These are phyloP conservation scores for Cryphonectria japonica DNA, from an alignment of 2,329 filamentous ascomycete genomes.

Conservation along the genomic window DNA sequence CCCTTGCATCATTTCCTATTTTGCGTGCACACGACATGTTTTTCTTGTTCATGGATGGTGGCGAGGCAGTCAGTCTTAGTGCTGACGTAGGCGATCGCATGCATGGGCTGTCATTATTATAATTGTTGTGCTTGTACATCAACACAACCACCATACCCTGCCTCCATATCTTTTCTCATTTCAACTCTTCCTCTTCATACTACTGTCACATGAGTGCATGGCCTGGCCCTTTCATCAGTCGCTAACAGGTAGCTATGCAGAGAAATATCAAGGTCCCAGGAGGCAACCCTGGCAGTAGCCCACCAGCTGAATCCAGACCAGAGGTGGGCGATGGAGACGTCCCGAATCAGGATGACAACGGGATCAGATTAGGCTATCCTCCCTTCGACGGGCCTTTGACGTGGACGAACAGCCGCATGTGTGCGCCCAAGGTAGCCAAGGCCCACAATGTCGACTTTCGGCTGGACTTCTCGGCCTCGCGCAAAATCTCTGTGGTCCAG, in stretches of 20 bases:
- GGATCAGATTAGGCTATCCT: conserved; percentile 35
- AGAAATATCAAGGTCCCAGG: conserved; percentile 18
- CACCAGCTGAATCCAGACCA: conserved; percentile 13
- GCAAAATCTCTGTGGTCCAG: conserved; percentile 47
- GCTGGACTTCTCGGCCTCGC: conserved; percentile 42
- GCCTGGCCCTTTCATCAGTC: not conserved
- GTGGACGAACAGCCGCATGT: conserved; percentile 31
- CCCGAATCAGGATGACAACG: conserved; percentile 30
- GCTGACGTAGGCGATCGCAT: not conserved
- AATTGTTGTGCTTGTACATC: not conserved
- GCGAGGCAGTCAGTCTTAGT: not conserved
- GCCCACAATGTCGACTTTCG: conserved; percentile 38
- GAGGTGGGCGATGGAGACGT: conserved; percentile 3
- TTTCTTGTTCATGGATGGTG: not conserved
- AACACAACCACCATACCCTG: not conserved
- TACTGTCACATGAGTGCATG: too few species aligned
- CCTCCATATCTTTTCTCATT: not conserved
- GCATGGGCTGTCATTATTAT: not conserved
- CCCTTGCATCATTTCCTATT: not conserved
- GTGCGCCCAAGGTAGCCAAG: conserved; percentile 33
- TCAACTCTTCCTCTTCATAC: too few species aligned
- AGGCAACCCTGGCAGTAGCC: conserved; percentile 9
- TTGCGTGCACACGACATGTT: not conserved
- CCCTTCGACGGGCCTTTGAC: conserved; percentile 33
- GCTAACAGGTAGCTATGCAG: conserved; percentile 21